Conservation (phyloP, 768 basidiomycete genomes). For the Suillus subluteus region DNA sequence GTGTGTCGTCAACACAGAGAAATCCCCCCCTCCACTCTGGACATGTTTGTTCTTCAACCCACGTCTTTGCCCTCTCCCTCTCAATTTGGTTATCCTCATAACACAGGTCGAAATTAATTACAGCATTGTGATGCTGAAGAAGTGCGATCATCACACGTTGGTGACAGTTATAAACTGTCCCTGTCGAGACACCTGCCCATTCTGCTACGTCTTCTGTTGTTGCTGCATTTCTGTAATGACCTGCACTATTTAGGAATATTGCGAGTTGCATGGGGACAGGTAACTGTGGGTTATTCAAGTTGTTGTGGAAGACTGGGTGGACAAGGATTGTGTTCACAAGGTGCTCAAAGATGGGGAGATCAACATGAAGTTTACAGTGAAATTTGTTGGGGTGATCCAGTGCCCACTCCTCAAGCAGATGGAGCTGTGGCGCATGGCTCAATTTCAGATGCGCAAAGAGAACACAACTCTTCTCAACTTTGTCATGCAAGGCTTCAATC, state of each 20-base stretch:
- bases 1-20: too few species aligned
- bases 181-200: conserved; percentile 24
- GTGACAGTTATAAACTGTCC: too few species aligned
- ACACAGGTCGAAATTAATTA: too few species aligned
- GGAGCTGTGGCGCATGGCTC: conserved; percentile 13
- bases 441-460: not conserved
- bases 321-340: conserved; percentile 22
- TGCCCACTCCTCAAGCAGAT: too few species aligned
- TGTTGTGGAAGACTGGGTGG: conserved; percentile 33
- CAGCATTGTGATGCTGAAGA: too few species aligned
- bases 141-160: too few species aligned
- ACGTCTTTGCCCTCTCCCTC: too few species aligned
- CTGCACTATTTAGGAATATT: conserved; percentile 33
- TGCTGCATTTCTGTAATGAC: conserved; percentile 17
- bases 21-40: too few species aligned
- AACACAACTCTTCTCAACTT: conserved; percentile 6
- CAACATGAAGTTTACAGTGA: conserved; percentile 28
- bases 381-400: conserved; percentile 31
- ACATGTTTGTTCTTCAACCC: too few species aligned
- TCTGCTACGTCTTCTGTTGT: conserved; percentile 24
- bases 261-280: conserved; percentile 35
- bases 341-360: conserved; percentile 28
- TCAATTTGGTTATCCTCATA: too few species aligned
- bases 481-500: not conserved
- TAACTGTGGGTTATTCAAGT: conserved; percentile 21